Base-by-base conservation (phyloP, 257 asterid genomes). In the Nicotiana otophora region DNA sequence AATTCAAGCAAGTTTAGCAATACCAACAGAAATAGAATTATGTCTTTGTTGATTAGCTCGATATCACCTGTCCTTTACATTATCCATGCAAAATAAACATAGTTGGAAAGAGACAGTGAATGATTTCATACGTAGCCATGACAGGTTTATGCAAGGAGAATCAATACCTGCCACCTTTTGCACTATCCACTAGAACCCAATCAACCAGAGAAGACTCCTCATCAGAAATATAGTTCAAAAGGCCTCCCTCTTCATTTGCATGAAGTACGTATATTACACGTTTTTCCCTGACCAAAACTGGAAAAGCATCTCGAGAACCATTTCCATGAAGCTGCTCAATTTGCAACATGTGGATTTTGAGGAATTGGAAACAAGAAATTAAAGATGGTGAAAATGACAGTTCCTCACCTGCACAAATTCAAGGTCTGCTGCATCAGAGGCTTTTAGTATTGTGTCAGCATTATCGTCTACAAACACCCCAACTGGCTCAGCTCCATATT, bases 141-240 rank as follows among this genome's bases (percentile, higher is more conserved):
- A 15, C 19, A 33, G 19, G 11, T 34, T 3, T 17, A 48, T 6
- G 46, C 9, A 60, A 20, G 31, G 14, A 53, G 28, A 31, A 83
- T 30, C 64, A 61, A 34, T 83, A 96, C 99, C 98, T 96, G 87
- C 99, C 99, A 55, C 98, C 99, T 83, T 63, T 84, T 81, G 98
- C 97, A 85, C 98, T 94, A 82, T 93, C 98, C 68, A 92, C 97
- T 68, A 96, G 99, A 86, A 94, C 51, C 98, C 98, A 96, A 83
- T 96, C 98, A 89, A 91, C 93, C 83, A 81, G 88, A 85, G 93
- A 86, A 86, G 94, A 89, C 63, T 96, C 92, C 82, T 91, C 97
- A 67, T 93, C 91, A 57, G 93, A 86, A 65, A 96, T 86, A 66
- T 88, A 84, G 88, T 94, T 94, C 91, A 94, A 82, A 82, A 93